Evolutionary conservation across 192 early-diverging fungal species (phyloP).

Genomic region (Backusella circina): DNA sequence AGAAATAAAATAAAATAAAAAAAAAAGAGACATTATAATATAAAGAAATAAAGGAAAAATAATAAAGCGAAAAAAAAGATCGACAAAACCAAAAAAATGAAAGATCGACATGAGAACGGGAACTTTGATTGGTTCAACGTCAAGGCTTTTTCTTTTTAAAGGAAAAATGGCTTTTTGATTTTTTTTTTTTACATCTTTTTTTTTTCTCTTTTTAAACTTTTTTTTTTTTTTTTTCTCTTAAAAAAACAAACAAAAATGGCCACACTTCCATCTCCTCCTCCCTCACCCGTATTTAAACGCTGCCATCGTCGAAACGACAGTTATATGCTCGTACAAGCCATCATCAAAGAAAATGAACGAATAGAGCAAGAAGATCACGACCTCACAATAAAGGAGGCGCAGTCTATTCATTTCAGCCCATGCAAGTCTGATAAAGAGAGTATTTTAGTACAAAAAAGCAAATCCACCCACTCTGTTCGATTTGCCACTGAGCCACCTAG

Average conservation of each 20-base stretch:
- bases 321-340: background rate
- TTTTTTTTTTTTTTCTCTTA: background rate
- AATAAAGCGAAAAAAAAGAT: slow-evolving; percentile 9
- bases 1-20: background rate
- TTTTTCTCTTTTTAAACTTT: background rate
- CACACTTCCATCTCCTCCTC: slow-evolving; percentile 6
- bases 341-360: background rate
- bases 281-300: slow-evolving; percentile 2
- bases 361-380: background rate
- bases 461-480: slow-evolving; percentile 4
- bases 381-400: background rate
- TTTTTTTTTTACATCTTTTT: background rate
- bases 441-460: background rate
- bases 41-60: background rate
- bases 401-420: background rate
- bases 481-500: slow-evolving; percentile 17
- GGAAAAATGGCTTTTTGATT: background rate
- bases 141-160: background rate
- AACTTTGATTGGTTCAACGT: background rate
- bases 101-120: background rate
- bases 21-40: background rate
- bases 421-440: background rate
- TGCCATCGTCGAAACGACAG: slow-evolving; percentile 5
- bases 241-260: background rate
- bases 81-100: background rate